Percentiles rank a stretch among this genome's conserved stretches.
phyloP scores from a whole-genome alignment of 2,329 filamentous ascomycete genomes.

The Ceratocystis papillata region DNA sequence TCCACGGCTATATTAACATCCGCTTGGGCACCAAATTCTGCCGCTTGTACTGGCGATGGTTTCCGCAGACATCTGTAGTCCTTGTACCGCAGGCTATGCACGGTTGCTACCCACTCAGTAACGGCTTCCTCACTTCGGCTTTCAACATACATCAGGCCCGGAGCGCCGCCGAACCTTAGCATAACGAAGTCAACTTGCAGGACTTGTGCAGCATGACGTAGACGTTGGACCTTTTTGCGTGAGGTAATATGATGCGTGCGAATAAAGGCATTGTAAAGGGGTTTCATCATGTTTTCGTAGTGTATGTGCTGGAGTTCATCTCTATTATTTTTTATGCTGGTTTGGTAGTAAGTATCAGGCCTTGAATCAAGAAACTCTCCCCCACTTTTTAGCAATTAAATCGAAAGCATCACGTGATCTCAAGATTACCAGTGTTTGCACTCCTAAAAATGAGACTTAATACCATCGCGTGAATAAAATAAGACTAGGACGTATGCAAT shows the following conservation, averaged over 20 bases:
- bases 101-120: conserved; percentile 51
- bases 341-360: background rate
- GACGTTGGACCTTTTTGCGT: conserved; percentile 53
- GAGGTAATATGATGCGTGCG: conserved; percentile 74
- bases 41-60: conserved; percentile 33
- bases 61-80: conserved; percentile 55
- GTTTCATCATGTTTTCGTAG: background rate
- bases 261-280: conserved; percentile 47
- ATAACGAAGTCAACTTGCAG: conserved; percentile 50
- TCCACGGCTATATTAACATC: background rate
- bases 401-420: background rate
- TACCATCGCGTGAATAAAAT: too few relatives aligned
- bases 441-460: too few relatives aligned
- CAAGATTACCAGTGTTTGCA: too few relatives aligned
- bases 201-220: conserved; percentile 52
- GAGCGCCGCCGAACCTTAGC: conserved; percentile 55
- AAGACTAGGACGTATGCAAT: too few relatives aligned
- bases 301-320: background rate
- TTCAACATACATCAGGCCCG: conserved; percentile 71
- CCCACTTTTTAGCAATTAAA: background rate
- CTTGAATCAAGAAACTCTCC: background rate
- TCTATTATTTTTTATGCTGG: background rate
- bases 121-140: conserved; percentile 44
- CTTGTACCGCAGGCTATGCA: conserved; percentile 58
- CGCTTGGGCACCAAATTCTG: background rate